Percentiles rank a stretch among this genome's conserved stretches.
These are phyloP conservation scores for Umbellularia californica DNA, from an alignment of 164 flowering plant genomes.

Conservation along the genomic window DNA sequence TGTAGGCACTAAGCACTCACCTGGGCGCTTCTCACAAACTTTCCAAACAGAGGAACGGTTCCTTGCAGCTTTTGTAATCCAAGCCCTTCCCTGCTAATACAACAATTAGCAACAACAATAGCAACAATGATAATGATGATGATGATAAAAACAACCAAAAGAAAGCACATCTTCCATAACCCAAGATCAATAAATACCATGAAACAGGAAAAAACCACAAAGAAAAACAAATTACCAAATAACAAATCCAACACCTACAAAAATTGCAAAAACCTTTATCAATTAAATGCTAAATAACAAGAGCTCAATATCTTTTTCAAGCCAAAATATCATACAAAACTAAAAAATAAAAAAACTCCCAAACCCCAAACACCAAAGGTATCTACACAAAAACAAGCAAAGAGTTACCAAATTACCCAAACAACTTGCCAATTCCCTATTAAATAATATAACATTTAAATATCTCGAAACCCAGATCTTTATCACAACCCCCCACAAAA, in stretches of 20 bases:
- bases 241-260: background rate
- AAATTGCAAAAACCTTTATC: no score
- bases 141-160: background rate
- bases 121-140: background rate
- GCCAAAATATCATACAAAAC: background rate
- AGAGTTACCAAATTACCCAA: background rate
- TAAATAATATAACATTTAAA: background rate
- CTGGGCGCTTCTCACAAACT: slow-evolving; percentile 67
- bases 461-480: background rate
- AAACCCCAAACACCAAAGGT: background rate
- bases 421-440: background rate
- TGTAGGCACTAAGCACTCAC: slow-evolving; percentile 15
- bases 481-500: background rate
- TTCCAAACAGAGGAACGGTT: slow-evolving; percentile 60
- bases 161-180: background rate
- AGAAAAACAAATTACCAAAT: background rate
- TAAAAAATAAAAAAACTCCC: background rate
- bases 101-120: background rate
- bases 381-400: background rate
- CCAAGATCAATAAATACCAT: background rate
- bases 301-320: background rate
- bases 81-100: slow-evolving; percentile 47
- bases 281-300: no score
- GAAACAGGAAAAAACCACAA: no score
- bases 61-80: slow-evolving; percentile 67